A percentile compares a stretch with the other conserved stretches of the same genome.
phyloP scores from a whole-genome alignment of 2,329 filamentous ascomycete genomes.

The Diplocarpon rosae region DNA sequence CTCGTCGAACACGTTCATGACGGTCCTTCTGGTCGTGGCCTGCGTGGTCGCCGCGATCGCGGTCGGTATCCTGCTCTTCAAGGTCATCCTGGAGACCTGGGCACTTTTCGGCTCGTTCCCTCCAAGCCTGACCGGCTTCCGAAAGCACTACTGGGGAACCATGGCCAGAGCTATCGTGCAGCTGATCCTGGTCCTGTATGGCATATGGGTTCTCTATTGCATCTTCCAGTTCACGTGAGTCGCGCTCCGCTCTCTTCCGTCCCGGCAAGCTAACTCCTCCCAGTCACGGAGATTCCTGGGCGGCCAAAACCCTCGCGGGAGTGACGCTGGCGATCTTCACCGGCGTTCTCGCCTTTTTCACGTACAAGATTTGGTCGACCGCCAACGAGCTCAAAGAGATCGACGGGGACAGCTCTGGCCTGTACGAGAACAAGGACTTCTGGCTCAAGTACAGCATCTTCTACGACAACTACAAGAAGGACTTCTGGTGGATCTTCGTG shows the following conservation, averaged over 20 bases:
- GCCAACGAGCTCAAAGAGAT: constrained; percentile 62
- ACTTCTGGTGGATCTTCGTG: constrained; percentile 96
- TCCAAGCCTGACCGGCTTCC: constrained; percentile 67
- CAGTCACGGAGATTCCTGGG: constrained; percentile 78
- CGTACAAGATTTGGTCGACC: constrained; percentile 68
- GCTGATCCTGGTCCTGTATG: constrained; percentile 83
- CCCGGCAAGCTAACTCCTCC: not conserved
- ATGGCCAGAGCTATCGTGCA: constrained; percentile 83
- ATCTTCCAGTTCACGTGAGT: constrained; percentile 75
- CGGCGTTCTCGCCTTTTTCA: constrained; percentile 68
- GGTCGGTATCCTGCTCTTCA: constrained; percentile 78
- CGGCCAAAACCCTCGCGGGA: constrained; percentile 71
- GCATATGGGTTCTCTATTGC: constrained; percentile 91
- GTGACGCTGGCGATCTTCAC: constrained; percentile 77
- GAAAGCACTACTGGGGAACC: constrained; percentile 91
- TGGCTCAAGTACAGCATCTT: constrained; percentile 97
- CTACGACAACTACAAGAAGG: constrained; percentile 90
- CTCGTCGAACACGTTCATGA: constrained; percentile 91
- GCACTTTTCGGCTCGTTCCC: constrained; percentile 83
- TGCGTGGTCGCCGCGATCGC: constrained; percentile 77
- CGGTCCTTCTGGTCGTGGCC: constrained; percentile 75
- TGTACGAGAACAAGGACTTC: constrained; percentile 81
- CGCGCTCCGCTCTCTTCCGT: not conserved
- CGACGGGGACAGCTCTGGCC: constrained; percentile 59
- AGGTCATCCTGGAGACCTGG: constrained; percentile 85